A percentile compares a stretch with the other conserved stretches of the same genome.
These are phyloP conservation scores for Trametes punicea DNA, from an alignment of 768 basidiomycete genomes.

Conservation along the genomic window DNA sequence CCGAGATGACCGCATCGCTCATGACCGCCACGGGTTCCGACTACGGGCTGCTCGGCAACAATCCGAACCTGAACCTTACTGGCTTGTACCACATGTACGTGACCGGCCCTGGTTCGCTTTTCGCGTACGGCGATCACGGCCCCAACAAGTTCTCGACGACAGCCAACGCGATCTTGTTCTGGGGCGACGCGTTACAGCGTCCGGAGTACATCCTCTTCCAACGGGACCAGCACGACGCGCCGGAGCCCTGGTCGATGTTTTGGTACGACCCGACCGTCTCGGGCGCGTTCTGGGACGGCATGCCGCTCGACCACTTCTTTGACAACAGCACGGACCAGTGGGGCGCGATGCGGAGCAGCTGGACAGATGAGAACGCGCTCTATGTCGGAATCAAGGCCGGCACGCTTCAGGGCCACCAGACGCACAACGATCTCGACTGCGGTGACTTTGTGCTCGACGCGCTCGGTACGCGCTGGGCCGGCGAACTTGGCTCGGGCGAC, in stretches of 20 bases:
- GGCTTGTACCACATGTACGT: constrained; percentile 89
- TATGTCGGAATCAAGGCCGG: constrained; percentile 92
- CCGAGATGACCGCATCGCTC: constrained; percentile 83
- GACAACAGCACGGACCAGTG: constrained; percentile 71
- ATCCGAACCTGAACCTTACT: constrained; percentile 66
- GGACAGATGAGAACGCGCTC: constrained; percentile 81
- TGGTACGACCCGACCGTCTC: constrained; percentile 86
- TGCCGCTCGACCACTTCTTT: constrained; percentile 82
- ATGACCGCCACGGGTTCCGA: constrained; percentile 81
- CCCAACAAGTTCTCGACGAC: constrained; percentile 96
- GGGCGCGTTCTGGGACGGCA: constrained; percentile 90
- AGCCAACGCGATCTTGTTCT: constrained; percentile 83
- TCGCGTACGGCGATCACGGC: constrained; percentile 81
- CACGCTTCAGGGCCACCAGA: constrained; percentile 75
- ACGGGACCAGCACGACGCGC: constrained; percentile 66
- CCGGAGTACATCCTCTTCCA: constrained; percentile 85
- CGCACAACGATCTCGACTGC: constrained; percentile 90
- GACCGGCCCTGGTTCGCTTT: constrained; percentile 75
- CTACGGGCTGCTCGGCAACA: constrained; percentile 65
- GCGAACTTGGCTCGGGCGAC: constrained; percentile 87
- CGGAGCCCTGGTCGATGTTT: constrained; percentile 59
- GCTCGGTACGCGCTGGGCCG: constrained; percentile 89
- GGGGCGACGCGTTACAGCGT: constrained; percentile 59
- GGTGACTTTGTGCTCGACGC: constrained; percentile 97
- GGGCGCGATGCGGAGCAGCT: constrained; percentile 88